Base-by-base conservation (phyloP, 768 basidiomycete genomes). In the Tylopilus rubrobrunneus region DNA sequence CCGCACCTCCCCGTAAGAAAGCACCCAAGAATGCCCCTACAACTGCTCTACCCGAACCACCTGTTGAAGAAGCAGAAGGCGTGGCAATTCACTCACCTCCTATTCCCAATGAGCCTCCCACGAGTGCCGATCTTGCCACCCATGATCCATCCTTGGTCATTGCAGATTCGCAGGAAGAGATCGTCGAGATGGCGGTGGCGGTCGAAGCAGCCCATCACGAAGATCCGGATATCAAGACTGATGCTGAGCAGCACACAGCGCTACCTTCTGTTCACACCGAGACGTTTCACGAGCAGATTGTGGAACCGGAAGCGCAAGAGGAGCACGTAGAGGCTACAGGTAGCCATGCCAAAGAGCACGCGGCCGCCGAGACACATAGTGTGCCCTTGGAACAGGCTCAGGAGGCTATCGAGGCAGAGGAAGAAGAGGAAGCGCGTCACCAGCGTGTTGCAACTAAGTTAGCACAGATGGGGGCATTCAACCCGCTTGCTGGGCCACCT, bases 1-100 rank as follows among this genome's bases (percentile, higher is more conserved):
- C 87, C 25, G 89, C 78, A 4, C 89, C 87, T 45, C 90, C 91
- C 9, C 76, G 89, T 40, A 84, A 78, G 70, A 87, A 87, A 62
- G 64, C 76, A 6, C 73, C 73, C 45, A 86, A 82, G 66, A 77
- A 81, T 1, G 71, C 75, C n/a, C 69, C 77, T 11, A 70, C 77
- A 2, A 11, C 51, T 21, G 52, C 57, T 19, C 58, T 67, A 37
- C 52, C 69, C 4, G 65, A 71, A 37, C 68, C 59, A 40, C 68
- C 73, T 10, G 34, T 55, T 0, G 59, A 64, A 15, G 59, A 60
- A 23, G 55, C 48, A 25, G 58, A 54, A 19, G 17, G 7, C 17
- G 53, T 46, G 42, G 19, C 34, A 11, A 29, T 21, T 10, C 56
- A 45, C 1, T 25, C 59, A 17, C 49, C 56, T 14, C n/a, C 51